Percentiles rank a stretch among this genome's conserved stretches.
Evolutionary conservation across 2,329 filamentous ascomycete species (phyloP).

Genomic region (Trichoderma atrobrunneum): DNA sequence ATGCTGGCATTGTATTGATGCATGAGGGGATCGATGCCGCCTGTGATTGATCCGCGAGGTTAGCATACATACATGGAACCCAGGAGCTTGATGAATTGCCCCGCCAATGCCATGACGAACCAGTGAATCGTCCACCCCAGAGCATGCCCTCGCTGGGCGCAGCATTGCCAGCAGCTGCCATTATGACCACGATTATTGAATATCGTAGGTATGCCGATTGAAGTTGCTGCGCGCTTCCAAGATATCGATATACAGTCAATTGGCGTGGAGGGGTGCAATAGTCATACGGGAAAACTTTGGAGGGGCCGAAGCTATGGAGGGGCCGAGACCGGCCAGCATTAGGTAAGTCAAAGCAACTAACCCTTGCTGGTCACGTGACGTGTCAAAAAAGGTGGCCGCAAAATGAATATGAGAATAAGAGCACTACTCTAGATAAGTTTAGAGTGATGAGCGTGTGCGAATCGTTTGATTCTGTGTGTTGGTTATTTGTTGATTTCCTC

Average conservation of each 20-base stretch:
- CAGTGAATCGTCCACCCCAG: slow-evolving; percentile 53
- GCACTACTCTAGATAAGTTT: not conserved
- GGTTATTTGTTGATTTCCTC: not conserved
- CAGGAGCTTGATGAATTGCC: slow-evolving; percentile 27
- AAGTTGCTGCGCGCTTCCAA: too few species aligned
- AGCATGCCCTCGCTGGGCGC: slow-evolving; percentile 34
- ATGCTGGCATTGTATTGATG: slow-evolving; percentile 73
- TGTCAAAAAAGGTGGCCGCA: not conserved
- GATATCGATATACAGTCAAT: too few species aligned
- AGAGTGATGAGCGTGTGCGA: not conserved
- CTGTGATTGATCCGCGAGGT: slow-evolving; percentile 25
- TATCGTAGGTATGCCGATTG: not conserved
- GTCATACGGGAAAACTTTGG: too few species aligned
- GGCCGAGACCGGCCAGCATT: not conserved
- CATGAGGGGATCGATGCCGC: slow-evolving; percentile 80
- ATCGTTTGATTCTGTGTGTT: not conserved
- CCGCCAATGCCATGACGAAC: slow-evolving; percentile 29
- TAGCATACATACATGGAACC: slow-evolving; percentile 28
- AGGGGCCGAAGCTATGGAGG: too few species aligned
- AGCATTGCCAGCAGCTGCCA: slow-evolving; percentile 26
- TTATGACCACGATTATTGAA: not conserved
- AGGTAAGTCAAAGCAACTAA: not conserved
- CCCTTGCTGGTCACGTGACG: not conserved
- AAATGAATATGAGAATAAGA: not conserved
- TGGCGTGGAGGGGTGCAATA: too few species aligned